Percentiles rank a stretch among this genome's conserved stretches.
phyloP scores from a whole-genome alignment of 208 protist genomes.

The Leptomonas pyrrhocoris region DNA sequence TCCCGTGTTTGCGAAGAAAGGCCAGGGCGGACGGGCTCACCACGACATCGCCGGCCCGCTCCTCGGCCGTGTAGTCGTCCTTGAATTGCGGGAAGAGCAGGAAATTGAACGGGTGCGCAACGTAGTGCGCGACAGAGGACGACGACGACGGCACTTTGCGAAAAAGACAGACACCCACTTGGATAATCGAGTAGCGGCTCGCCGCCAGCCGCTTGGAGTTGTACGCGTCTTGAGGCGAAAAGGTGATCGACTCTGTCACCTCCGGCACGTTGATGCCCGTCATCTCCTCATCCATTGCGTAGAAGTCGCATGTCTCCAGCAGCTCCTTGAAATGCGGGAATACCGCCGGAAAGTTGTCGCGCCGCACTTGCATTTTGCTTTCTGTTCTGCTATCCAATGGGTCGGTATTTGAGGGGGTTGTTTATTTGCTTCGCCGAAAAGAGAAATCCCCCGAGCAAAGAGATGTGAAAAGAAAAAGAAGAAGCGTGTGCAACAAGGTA shows the following conservation, averaged over 20 bases:
- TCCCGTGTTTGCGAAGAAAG: slow-evolving; percentile 72
- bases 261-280: slow-evolving; percentile 75
- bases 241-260: slow-evolving; percentile 62
- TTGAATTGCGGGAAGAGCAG: slow-evolving; percentile 63
- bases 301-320: slow-evolving; percentile 77
- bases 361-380: slow-evolving; percentile 70
- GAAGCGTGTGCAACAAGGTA: no score
- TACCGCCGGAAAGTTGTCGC: slow-evolving; percentile 65
- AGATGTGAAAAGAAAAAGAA: no score
- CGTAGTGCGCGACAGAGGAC: slow-evolving; percentile 33
- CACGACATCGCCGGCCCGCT: slow-evolving; percentile 46
- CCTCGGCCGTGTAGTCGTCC: slow-evolving; percentile 44
- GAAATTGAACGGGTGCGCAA: slow-evolving; percentile 79
- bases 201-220: slow-evolving; percentile 65
- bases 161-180: slow-evolving; percentile 86
- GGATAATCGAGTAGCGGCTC: slow-evolving; percentile 76
- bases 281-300: slow-evolving; percentile 90
- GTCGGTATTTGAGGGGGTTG: no score
- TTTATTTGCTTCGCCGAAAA: neutral
- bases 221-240: slow-evolving; percentile 65
- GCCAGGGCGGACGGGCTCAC: slow-evolving; percentile 63
- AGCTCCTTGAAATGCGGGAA: slow-evolving; percentile 71
- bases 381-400: neutral
- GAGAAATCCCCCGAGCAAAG: neutral
- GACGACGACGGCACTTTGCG: slow-evolving; percentile 30